phyloP scores from a whole-genome alignment of 176 grass and related monocot species.

The Aegilops umbellulata region DNA sequence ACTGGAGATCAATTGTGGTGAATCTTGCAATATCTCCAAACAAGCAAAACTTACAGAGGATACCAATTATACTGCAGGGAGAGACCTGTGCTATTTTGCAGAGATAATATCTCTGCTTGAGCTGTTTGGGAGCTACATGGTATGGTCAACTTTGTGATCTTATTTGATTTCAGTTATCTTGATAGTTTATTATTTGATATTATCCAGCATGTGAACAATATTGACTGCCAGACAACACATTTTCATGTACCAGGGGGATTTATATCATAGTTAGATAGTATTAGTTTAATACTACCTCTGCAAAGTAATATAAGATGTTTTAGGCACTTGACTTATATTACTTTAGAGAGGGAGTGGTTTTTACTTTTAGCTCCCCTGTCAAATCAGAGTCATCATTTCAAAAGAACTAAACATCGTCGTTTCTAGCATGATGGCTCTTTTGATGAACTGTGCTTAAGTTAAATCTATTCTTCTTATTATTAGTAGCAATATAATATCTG shows the following conservation, averaged over 20 bases:
- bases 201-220: not conserved
- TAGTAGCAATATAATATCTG: slow-evolving; percentile 9
- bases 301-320: no score
- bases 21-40: slow-evolving; percentile 56
- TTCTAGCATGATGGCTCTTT: not conserved
- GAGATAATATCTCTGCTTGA: slow-evolving; percentile 87
- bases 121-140: slow-evolving; percentile 90
- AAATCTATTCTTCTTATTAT: not conserved
- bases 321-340: no score
- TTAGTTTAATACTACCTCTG: not conserved
- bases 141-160: slow-evolving; percentile 39
- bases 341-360: not conserved
- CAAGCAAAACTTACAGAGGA: slow-evolving; percentile 34
- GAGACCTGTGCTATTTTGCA: slow-evolving; percentile 55
- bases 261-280: not conserved
- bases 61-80: slow-evolving; percentile 27
- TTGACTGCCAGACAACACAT: not conserved
- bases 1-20: slow-evolving; percentile 42
- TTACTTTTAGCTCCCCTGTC: not conserved
- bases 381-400: not conserved
- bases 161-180: slow-evolving; percentile 4
- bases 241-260: not conserved
- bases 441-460: not conserved
- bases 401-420: not conserved
- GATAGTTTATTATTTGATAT: not conserved